Evolutionary conservation across 1,284 basidiomycete species (phyloP).

Genomic region (Trametes polyzona): DNA sequence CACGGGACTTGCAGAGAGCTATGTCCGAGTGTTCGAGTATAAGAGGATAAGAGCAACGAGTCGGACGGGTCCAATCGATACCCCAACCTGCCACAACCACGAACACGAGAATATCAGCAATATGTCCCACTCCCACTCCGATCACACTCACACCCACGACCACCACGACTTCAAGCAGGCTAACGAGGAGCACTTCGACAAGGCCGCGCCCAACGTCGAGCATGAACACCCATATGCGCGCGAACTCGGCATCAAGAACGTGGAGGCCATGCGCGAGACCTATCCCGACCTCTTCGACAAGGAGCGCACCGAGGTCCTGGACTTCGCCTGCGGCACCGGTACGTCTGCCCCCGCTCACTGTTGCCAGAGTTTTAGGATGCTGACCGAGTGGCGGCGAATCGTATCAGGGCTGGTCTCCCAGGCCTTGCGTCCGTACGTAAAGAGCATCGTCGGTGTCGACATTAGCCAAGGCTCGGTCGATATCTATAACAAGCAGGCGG

Average conservation of each 20-base stretch:
- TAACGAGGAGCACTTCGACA: slow-evolving; percentile 39
- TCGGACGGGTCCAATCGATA: too few relatives aligned
- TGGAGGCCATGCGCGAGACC: slow-evolving; percentile 44
- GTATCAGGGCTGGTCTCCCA: slow-evolving; percentile 60
- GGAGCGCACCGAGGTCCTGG: slow-evolving; percentile 59
- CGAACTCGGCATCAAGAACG: slow-evolving; percentile 39
- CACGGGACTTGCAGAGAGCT: too few relatives aligned
- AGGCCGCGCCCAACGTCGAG: slow-evolving; percentile 32
- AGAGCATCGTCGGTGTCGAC: slow-evolving; percentile 70
- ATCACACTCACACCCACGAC: not conserved
- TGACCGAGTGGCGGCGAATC: not conserved
- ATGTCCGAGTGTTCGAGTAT: too few relatives aligned
- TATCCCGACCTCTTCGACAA: slow-evolving; percentile 52
- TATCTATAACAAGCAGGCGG: slow-evolving; percentile 58
- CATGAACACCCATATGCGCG: slow-evolving; percentile 34
- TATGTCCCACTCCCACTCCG: not conserved
- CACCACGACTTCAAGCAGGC: slow-evolving; percentile 31
- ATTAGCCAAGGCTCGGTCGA: slow-evolving; percentile 68
- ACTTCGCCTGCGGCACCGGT: slow-evolving; percentile 76
- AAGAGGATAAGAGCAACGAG: too few relatives aligned
- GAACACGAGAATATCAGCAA: not conserved
- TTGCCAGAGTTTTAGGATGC: too few relatives aligned
- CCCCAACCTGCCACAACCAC: too few relatives aligned
- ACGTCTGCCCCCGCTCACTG: slow-evolving; percentile 15
- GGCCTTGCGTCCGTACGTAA: slow-evolving; percentile 53